A percentile compares a stretch with the other conserved stretches of the same genome.
Conservation (phyloP, 2,329 filamentous ascomycete species). For the Orbilia blumenaviensis region DNA sequence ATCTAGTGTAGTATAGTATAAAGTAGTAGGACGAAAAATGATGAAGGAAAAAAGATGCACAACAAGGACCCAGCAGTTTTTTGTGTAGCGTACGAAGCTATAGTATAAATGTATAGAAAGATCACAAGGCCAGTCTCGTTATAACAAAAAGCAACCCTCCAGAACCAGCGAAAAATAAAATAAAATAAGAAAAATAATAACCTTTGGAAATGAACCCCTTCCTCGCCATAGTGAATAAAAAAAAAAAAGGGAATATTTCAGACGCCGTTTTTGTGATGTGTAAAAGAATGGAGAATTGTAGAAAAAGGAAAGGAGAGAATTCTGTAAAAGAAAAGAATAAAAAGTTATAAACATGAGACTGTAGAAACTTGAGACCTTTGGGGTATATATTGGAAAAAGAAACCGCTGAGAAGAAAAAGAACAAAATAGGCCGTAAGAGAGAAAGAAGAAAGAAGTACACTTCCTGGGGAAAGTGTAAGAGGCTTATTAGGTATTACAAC, state of each 20-base stretch:
- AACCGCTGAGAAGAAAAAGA: conserved; percentile 1
- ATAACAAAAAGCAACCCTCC: conserved; percentile 15
- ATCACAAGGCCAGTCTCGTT: conserved; percentile 23
- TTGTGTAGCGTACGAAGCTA: conserved; percentile 12
- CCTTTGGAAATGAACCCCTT: conserved; percentile 4
- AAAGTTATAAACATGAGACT: conserved; percentile 8
- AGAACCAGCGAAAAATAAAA: conserved; percentile 14
- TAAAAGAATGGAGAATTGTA: conserved; percentile 1
- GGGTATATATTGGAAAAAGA: conserved; percentile 39
- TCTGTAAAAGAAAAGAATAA: not conserved
- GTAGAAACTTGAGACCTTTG: conserved; percentile 16
- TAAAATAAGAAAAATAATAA: too few species aligned
- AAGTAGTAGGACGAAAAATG: not conserved
- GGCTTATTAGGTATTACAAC: conserved; percentile 53
- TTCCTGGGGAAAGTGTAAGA: conserved; percentile 15
- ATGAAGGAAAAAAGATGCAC: not conserved
- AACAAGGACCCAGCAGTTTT: not conserved
- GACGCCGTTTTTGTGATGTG: not conserved
- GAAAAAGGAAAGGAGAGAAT: not conserved
- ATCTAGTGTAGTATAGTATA: not conserved
- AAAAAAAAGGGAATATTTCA: conserved; percentile 14
- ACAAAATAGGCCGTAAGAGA: conserved; percentile 4
- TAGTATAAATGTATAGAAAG: conserved; percentile 15
- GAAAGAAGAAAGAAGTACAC: conserved; percentile 6
- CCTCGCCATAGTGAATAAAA: conserved; percentile 4